Evolutionary conservation across 169 alveolate species (phyloP).

Genomic region (Neospora caninum): DNA sequence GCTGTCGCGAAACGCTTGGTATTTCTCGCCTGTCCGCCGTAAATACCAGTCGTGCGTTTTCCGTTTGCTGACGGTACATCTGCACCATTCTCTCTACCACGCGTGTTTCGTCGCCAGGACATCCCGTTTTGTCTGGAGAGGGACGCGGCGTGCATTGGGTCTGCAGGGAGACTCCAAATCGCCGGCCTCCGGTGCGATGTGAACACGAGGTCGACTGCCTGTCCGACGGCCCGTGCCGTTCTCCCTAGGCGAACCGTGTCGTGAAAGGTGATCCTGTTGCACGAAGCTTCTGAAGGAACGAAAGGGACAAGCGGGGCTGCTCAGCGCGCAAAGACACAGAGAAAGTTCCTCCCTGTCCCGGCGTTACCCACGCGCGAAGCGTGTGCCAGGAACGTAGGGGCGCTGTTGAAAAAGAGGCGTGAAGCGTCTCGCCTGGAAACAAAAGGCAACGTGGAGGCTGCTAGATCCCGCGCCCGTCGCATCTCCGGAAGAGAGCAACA

Average conservation of each 20-base stretch:
- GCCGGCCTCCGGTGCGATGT: not conserved
- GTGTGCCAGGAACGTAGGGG: not conserved
- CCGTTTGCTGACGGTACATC: too few species aligned
- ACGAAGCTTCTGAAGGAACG: not conserved
- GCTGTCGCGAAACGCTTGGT: not conserved
- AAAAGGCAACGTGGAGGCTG: not conserved
- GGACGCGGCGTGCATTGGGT: not conserved
- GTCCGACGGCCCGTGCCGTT: not conserved
- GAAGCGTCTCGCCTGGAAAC: not conserved
- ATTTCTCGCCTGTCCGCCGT: not conserved
- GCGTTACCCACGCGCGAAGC: not conserved
- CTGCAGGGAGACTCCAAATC: not conserved
- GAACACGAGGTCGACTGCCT: not conserved
- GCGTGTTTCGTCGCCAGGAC: too few species aligned
- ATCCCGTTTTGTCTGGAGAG: not conserved
- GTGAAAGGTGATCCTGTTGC: not conserved
- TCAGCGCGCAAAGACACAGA: not conserved
- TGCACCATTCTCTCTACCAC: too few species aligned
- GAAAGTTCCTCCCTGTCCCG: conserved; percentile 2
- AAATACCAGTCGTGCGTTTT: too few species aligned
- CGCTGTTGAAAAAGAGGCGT: not conserved
- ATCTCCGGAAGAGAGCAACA: not conserved
- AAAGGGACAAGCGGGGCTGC: not conserved
- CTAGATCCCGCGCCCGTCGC: not conserved
- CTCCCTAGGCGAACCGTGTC: not conserved